Evolutionary conservation across 441 rosid species (phyloP), one percentile per base, ranked within the genome.

Genomic region (Eutrema salsugineum): DNA sequence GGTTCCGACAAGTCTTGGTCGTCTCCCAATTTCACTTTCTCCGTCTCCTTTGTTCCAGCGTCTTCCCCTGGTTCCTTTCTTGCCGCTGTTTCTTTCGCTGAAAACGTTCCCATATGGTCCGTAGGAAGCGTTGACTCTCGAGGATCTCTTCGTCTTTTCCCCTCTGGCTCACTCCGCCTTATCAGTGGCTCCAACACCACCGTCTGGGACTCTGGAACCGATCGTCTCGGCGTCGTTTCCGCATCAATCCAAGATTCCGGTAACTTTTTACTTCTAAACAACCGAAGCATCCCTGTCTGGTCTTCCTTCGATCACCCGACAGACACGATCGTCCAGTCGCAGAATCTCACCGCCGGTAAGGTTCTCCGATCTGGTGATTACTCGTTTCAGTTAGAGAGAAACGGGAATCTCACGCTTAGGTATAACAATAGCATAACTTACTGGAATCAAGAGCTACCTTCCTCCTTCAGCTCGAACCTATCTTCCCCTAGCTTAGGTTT

Each of bases 261-360:
- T n/a, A 77, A 84, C 68, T 75, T 92, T 12, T 44, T 51, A 17
- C 87, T 92, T 38, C 27, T 68, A 40, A 43, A 73, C 2, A 81
- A 75, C 51, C 71, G 59, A 16, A 67, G 64, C 68, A 20, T 15
- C n/a, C 11, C 84, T 0, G 81, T 86, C 55, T 92, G 97, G 97
- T 86, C 93, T 6, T 80, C 89, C 36, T 92, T 92, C 68, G 83
- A 81, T 6, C 39, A 87, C 63, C 90, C 97, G 2, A 84, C 86
- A 2, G 91, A 92, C 46, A 87, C 94, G 5, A 64, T 92, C 35
- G 80, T 90, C 19, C 90, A 87, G 3, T 66, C 70, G 60, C 97
- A 91, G 85, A 87, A 84, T 76, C 80, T 91, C 59, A 77, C 84
- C 1, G 54, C 17, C 17, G 68, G 75, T 54, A 81, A 78, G 60